Evolutionary conservation across 2,329 filamentous ascomycete genomes (phyloP).

Genomic region (Fusarium paranaense): DNA sequence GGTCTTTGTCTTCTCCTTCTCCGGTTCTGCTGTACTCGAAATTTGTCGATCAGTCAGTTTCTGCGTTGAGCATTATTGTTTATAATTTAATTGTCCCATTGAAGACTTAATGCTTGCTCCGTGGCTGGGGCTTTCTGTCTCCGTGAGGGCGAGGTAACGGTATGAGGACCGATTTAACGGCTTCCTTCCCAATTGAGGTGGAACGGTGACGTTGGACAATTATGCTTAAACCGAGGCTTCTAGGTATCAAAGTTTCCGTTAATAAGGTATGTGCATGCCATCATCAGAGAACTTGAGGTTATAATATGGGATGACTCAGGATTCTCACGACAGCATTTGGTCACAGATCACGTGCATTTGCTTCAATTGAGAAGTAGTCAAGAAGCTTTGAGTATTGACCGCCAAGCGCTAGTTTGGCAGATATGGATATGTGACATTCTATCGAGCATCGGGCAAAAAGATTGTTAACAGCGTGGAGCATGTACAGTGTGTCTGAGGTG

Average conservation of each 20-base stretch:
- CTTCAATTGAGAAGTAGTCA: background rate
- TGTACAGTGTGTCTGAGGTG: background rate
- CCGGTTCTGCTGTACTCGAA: background rate
- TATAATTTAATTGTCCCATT: background rate
- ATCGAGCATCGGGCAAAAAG: background rate
- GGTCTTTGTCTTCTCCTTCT: background rate
- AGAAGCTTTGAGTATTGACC: background rate
- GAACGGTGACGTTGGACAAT: background rate
- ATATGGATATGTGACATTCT: background rate
- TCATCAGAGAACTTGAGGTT: background rate
- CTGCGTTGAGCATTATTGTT: background rate
- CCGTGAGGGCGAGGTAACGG: background rate
- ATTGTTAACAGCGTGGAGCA: background rate
- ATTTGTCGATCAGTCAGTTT: too few species aligned
- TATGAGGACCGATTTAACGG: background rate
- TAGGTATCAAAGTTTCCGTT: background rate
- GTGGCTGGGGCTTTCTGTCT: background rate
- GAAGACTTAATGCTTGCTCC: background rate
- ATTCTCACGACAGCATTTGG: background rate
- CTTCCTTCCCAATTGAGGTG: background rate
- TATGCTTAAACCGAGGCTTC: background rate
- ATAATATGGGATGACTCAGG: background rate
- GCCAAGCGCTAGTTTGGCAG: background rate
- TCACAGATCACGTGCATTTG: background rate
- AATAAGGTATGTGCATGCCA: background rate